Base-by-base conservation (phyloP, 2,329 filamentous ascomycete genomes). In the Sporothrix globosa region DNA sequence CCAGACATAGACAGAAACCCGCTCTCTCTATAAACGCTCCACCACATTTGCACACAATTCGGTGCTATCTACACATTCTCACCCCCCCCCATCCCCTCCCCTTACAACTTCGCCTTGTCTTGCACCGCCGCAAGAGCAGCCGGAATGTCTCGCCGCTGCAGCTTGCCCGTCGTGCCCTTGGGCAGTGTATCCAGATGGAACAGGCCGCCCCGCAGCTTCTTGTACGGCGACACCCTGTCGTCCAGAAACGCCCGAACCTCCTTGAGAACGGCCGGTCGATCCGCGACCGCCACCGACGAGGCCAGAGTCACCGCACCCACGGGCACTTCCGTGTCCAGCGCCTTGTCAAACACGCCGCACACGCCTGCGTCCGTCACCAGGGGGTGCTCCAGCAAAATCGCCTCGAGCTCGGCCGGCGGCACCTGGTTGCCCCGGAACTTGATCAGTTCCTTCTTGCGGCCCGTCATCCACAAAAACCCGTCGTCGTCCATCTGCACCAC, bases 381-480 rank as follows among this genome's bases (percentile, higher is more conserved):
- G 10, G 78, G 77, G 54, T 81, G 78, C 68, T 84, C 81, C 19
- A 84, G 77, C 56, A 85, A 75, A 4, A 84, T 70, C 3, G 77
- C 81, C 76, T 85, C 83, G 19, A 85, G 78, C 75, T 85, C 86
- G 1, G 86, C 85, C 0, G 86, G 86, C 2, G 86, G 85, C 6
- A 88, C 86, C 74, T 88, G 86, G 74, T 84, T 83, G 4, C 85
- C 86, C 73, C 86, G 86, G 58, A 87, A 85, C 77, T 88, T 88
- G 79, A 88, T 88, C 68, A 88, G 81, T 77, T 88, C 86, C 84
- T 94, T 92, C 80, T 88, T 88, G 48, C 92, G 86, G 78, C 94
- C 92, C 34, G 93, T 89, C 44, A 94, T 89, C 77, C 88, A 86
- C 74, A 84, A 81, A 53, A 82, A 78, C 0, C 79, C 81, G 13